Evolutionary conservation across 441 rosid genomes (phyloP).

Genomic region (Rhodomyrtus psidioides): DNA sequence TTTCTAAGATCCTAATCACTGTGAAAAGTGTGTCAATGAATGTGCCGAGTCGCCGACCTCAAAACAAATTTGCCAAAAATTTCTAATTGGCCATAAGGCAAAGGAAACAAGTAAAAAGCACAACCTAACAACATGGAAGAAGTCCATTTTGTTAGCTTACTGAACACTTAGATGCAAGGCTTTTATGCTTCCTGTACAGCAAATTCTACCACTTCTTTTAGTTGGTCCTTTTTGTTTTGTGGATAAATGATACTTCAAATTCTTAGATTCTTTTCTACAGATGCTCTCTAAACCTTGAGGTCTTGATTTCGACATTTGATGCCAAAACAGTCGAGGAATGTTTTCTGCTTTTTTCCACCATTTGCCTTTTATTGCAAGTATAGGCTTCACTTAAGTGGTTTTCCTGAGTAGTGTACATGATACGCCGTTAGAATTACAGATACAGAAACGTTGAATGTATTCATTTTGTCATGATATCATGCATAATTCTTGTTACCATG

Average conservation of each 20-base stretch:
- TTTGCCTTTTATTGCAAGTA: neutral
- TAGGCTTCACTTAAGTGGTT: neutral
- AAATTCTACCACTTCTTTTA: neutral
- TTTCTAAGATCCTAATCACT: neutral
- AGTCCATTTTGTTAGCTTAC: neutral
- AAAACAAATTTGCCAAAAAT: neutral
- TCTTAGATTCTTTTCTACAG: neutral
- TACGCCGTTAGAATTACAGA: neutral
- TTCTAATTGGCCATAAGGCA: neutral
- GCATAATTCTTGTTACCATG: neutral
- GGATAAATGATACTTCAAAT: neutral
- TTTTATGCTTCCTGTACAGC: neutral
- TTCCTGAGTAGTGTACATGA: neutral
- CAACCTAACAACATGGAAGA: neutral
- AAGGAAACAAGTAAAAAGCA: neutral
- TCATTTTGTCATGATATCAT: neutral
- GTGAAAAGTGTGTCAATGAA: neutral
- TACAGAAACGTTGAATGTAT: neutral
- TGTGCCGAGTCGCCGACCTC: neutral
- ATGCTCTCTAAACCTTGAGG: neutral
- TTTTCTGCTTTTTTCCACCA: neutral
- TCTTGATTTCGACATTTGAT: neutral
- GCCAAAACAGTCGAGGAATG: neutral
- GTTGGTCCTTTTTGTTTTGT: neutral
- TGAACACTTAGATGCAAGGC: neutral